Evolutionary conservation across 225 moss, liverwort and hornwort species (phyloP).

Genomic region (Bryoerythrophyllum caledonicum): DNA sequence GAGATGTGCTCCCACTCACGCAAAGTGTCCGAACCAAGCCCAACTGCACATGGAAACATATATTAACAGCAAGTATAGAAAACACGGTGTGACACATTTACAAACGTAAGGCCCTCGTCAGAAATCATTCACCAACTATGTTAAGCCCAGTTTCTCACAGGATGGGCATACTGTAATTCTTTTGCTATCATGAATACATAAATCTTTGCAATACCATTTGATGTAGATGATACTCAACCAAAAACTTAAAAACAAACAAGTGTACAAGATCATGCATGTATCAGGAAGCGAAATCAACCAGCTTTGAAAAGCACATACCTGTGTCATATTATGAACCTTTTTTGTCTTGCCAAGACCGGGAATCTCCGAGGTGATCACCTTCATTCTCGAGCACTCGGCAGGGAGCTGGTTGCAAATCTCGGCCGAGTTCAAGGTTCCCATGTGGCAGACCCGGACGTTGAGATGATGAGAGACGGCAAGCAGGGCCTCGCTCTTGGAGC

Average conservation of each 20-base stretch:
- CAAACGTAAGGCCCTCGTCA: background rate
- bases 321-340: slow-evolving; percentile 26
- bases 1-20: slow-evolving; percentile 49
- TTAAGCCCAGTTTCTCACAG: background rate
- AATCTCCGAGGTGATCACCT: slow-evolving; percentile 55
- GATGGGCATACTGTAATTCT: background rate
- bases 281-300: slow-evolving; percentile 7
- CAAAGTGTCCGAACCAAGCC: slow-evolving; percentile 43
- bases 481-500: slow-evolving; percentile 56
- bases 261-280: background rate
- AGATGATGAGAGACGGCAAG: slow-evolving; percentile 50
- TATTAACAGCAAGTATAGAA: background rate
- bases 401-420: slow-evolving; percentile 54
- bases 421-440: slow-evolving; percentile 33
- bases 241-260: background rate
- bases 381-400: slow-evolving; percentile 48
- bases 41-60: slow-evolving; percentile 26
- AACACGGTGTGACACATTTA: background rate
- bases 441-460: slow-evolving; percentile 49
- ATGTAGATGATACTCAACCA: background rate
- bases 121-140: background rate
- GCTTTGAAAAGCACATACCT: slow-evolving; percentile 34
- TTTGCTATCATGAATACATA: background rate
- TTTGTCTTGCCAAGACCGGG: slow-evolving; percentile 63
- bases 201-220: background rate